Base-by-base conservation (phyloP, 352 stramenopile genomes). In the Phytopythium aichiense region DNA sequence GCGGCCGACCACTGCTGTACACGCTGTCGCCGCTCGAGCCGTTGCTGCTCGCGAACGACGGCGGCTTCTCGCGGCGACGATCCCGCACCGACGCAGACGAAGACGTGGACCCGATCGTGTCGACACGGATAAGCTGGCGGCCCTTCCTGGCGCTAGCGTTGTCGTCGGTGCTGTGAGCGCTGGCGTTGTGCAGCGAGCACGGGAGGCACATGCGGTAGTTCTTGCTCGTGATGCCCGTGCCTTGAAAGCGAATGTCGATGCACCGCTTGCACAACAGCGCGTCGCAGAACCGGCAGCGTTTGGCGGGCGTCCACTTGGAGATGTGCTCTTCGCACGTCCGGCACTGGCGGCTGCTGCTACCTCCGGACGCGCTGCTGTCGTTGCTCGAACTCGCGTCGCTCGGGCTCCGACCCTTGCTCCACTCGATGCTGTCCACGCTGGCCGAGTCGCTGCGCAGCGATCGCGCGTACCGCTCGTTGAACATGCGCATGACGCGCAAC, bases 251-350 rank as follows among this genome's bases (percentile, higher is more conserved):
- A 53, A 91, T 78, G 7, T 78, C 64, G 12, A 78, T 68, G 56
- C 81, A 91, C 20, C 65, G 72, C 64, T 87, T 89, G 61, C 81
- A 91, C 48, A 91, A 66, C 43, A 87, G 63, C 50, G 72, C 76
- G 37, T 87, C 61, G 63, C 81, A 90, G 68, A 81, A 76, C 56
- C 81, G 81, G 58, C 79, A 88, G 58, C 71, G 74, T 57, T 81
- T 84, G 35, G 71, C 76, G 18, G 77, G 72, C 56, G 69, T 86
- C 81, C 81, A 90, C 66, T 81, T 84, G 58, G 81, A 90, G 2
- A 88, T 69, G 43, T 68, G 73, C 22, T 84, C 75, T 37, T 67
- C 67, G 51, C 81, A 90, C 12, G 77, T 73, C 31, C 77, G 79
- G 46, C 81, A 88, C 48, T 69, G 64, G 20, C 81, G 76, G 15